phyloP scores from a whole-genome alignment of 2,329 filamentous ascomycete species.

The Ceratocystis albifundus region DNA sequence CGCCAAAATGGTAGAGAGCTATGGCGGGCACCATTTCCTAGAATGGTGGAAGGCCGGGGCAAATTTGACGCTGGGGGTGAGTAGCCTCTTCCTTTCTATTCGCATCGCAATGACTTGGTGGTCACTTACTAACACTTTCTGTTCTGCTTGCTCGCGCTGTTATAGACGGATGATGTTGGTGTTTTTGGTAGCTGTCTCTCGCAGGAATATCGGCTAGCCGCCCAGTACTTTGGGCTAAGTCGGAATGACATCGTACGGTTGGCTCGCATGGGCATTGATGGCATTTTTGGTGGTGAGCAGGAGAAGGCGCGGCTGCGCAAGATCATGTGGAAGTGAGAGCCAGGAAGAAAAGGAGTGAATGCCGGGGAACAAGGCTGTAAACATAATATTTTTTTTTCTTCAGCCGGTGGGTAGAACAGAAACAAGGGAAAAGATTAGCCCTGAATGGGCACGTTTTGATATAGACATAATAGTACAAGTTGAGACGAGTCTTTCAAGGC shows the following conservation, averaged over 20 bases:
- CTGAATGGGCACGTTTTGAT: conserved; percentile 11
- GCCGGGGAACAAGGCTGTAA: not conserved
- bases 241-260: conserved; percentile 40
- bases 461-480: conserved; percentile 18
- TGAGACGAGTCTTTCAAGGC: conserved; percentile 12
- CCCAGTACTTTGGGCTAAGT: conserved; percentile 53
- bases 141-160: not conserved
- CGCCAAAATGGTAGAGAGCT: conserved; percentile 57
- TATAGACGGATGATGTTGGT: conserved; percentile 70
- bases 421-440: not conserved
- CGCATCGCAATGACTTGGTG: not conserved
- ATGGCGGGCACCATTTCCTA: conserved; percentile 63
- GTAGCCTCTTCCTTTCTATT: conserved; percentile 30
- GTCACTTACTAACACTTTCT: not conserved
- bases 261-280: conserved; percentile 48
- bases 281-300: conserved; percentile 53
- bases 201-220: conserved; percentile 64
- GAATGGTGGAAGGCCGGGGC: conserved; percentile 53
- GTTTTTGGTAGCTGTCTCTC: conserved; percentile 67
- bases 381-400: not conserved
- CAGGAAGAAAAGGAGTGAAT: not conserved
- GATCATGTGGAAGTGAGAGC: conserved; percentile 36
- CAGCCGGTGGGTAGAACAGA: not conserved
- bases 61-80: conserved; percentile 56
- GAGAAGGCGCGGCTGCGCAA: conserved; percentile 48